Base-by-base conservation (phyloP, 148 eudicot genomes). In the Selenicereus undatus region DNA sequence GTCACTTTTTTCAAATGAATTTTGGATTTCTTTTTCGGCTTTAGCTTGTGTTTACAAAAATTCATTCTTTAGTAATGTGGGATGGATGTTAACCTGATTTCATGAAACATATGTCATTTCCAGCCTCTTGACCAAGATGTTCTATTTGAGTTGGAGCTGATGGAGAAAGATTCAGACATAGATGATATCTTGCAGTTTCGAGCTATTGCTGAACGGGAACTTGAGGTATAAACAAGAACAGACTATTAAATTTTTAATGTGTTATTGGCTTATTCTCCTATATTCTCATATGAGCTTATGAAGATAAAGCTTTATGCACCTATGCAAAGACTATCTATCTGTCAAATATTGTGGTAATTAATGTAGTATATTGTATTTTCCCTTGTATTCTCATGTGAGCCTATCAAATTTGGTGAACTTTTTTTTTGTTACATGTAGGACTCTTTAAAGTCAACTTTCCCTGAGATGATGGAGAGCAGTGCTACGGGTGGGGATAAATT, bases 161-260 rank as follows among this genome's bases (percentile, higher is more conserved):
- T 96, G 93, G 99, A 96, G 90, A 94, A 91, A 83, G 90, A 86
- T 76, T 83, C 86, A 78, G 98, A 93, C 81, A 78, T 96, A 78
- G 97, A 90, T 78, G 99, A 96, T 84, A 96, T 96, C 35, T 88
- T 96, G 81, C 82, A 77, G 79, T 96, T 91, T 84, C 89, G 99
- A 83, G 88, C 93, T 58, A 78, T 88, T 74, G 98, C 99, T 80
- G 99, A 96, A 82, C 77, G 74, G 77, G 93, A 93, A 84, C 75
- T 96, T 83, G 89, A 96, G 98, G 99, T 96, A 89, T 81, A 85
- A 11, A 26, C 51, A 13, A 51, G 51, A 43, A 65, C 62, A 74
- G 29, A 20, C n/a, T 45, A 36, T 76, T 16, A 30, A 66, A 36
- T 22, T 66, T 42, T 64, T 36, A 39, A 71, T 78, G 27, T 30